Base-by-base conservation (phyloP, 768 basidiomycete species). In the Inosperma sp. region DNA sequence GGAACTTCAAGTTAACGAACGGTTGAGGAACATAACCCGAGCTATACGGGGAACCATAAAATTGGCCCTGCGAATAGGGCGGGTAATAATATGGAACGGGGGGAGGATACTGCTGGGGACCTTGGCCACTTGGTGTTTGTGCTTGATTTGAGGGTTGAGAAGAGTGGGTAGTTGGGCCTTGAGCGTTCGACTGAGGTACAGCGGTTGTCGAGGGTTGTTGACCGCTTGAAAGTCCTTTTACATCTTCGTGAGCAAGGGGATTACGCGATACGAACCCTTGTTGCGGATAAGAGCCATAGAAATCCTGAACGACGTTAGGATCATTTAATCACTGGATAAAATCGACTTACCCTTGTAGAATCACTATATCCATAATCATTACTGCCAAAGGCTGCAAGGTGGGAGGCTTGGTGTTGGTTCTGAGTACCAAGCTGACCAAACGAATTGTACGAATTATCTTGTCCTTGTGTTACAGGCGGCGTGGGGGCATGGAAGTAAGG, bases 401-500 rank as follows among this genome's bases (percentile, higher is more conserved):
- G 76, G 25, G 81, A 80, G 12, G 65, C 77, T 58, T 84, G 82
- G 48, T 83, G 83, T 45, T 81, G 78, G 43, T 74, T 76, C 55
- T 83, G 81, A 5, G 60, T 67, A 21, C 67, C 66, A 7, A 81
- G 74, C 65, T 84, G 83, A n/a, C 84, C 82, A 59, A 88, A 87
- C 2, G 81, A 68, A 34, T 80, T 76, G 58, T 86, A 86, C 5
- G 80, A 71, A 48, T 72, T 82, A 43, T 82, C 77, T 51, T 88
- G 86, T 14, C 72, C 69, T 59, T 83, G 84, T 3, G 67, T 64
- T 22, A 79, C 81, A 49, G 88, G 86, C 19, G 88, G 88, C 3
- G 88, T 90, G 7, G 85, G 80, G 0, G 84, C 75, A 60, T 90
- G 85, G 76, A 86, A 88, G 66, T 88, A 89, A 4, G 83, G 84